Evolutionary conservation across 306 rosid species (phyloP).

Genomic region (Canavalia ensiformis): DNA sequence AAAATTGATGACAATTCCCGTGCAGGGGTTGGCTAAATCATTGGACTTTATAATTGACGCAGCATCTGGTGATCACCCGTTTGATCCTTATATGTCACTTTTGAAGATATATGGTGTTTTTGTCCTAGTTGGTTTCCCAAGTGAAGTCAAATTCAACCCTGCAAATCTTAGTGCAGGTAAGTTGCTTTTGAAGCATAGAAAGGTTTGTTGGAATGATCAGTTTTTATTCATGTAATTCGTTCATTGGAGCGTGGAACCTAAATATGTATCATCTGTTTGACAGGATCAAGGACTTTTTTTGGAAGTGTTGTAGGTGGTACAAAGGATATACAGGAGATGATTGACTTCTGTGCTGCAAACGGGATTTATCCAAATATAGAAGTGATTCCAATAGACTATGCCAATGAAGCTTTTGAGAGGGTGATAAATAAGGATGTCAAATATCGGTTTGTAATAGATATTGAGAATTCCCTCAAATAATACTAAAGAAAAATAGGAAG

Average conservation of each 20-base stretch:
- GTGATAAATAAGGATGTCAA: conserved; percentile 74
- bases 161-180: conserved; percentile 73
- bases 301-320: conserved; percentile 78
- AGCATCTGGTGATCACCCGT: conserved; percentile 88
- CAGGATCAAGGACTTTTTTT: conserved; percentile 71
- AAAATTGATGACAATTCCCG: conserved; percentile 33
- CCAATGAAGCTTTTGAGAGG: conserved; percentile 90
- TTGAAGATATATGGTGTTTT: conserved; percentile 72
- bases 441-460: conserved; percentile 87
- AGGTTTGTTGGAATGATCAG: conserved; percentile 16
- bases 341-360: conserved; percentile 77
- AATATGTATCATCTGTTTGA: conserved; percentile 34
- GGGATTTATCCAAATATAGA: conserved; percentile 76
- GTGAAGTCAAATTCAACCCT: conserved; percentile 79
- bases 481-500: conserved; percentile 10
- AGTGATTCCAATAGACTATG: conserved; percentile 79
- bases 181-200: conserved; percentile 15
- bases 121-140: conserved; percentile 80
- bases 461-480: conserved; percentile 71
- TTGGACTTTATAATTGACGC: conserved; percentile 82
- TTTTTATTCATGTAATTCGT: neutral
- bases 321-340: conserved; percentile 79
- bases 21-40: conserved; percentile 72
- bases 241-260: neutral
- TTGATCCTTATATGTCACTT: conserved; percentile 82